Base-by-base conservation (phyloP, 768 basidiomycete genomes). In the Termitomyces bulborhizus region DNA sequence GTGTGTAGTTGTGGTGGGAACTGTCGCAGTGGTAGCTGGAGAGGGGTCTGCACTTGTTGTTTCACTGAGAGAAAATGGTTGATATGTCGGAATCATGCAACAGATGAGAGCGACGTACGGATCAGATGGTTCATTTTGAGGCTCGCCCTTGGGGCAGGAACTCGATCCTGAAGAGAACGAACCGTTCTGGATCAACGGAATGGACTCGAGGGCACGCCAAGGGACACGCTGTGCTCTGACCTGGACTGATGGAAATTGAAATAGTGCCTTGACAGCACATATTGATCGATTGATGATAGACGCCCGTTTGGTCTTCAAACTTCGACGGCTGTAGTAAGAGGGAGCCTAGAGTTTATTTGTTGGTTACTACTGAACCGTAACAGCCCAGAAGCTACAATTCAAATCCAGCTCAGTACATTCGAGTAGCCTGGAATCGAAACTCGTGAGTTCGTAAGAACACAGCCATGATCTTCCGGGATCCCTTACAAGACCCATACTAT, bases 141-240 rank as follows among this genome's bases (percentile, higher is more conserved):
- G 57, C n/a, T 54, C n/a, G 9, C 57, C 54, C 16, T 27, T 12
- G 0, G 57, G 57, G 12, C 57, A 58, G 0, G 21, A 1, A 9
- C 54, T 58, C 0, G 54, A 55, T 1, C 57, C 57, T 16, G 57
- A 58, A 6, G 57, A 58, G 29, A 58, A 58, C 24, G 54, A 40
- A 6, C 57, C 57, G 9, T 58, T 42, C 57, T 58, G 37, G 29
- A 26, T 6, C 42, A 24, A 18, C 6, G 4, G 1, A 12, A n/a
- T n/a, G n/a, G n/a, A n/a, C n/a, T n/a, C n/a, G n/a, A n/a, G n/a
- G n/a, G n/a, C n/a, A n/a, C n/a, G n/a, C n/a, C n/a, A n/a, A n/a
- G n/a, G n/a, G 29, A 46, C 54, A 48, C 46, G 18, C 54, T 41
- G 46, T 48, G 46, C 54, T 48, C 46, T 55, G 53, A 48, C 53